These are phyloP conservation scores for Periconia macrospinosa DNA, from an alignment of 2,329 filamentous ascomycete species.

Conservation along the genomic window DNA sequence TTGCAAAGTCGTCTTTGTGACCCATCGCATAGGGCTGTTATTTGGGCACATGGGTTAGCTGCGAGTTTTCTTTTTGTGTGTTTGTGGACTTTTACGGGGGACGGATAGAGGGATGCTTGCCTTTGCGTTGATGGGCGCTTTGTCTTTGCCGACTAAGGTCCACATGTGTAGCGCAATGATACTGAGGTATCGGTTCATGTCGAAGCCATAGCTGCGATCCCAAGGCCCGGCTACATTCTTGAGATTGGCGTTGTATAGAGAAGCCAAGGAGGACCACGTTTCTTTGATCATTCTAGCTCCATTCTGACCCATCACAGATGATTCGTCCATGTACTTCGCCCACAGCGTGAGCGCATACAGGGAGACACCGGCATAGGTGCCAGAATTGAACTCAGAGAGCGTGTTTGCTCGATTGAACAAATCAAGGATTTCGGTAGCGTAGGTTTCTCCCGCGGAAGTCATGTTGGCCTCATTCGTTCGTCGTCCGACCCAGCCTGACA, in stretches of 20 bases:
- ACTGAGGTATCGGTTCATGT: slow-evolving; percentile 65
- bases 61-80: background rate
- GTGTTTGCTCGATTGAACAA: slow-evolving; percentile 60
- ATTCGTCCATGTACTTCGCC: slow-evolving; percentile 60
- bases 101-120: slow-evolving; percentile 12
- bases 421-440: slow-evolving; percentile 59
- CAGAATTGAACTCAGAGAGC: slow-evolving; percentile 64
- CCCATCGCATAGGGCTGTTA: slow-evolving; percentile 56
- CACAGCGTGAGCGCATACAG: slow-evolving; percentile 62
- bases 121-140: slow-evolving; percentile 37
- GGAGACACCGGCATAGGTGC: slow-evolving; percentile 65
- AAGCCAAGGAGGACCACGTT: slow-evolving; percentile 56
- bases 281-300: slow-evolving; percentile 55
- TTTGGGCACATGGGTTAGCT: slow-evolving; percentile 3
- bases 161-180: slow-evolving; percentile 63
- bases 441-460: slow-evolving; percentile 59
- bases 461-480: slow-evolving; percentile 60
- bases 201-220: slow-evolving; percentile 65
- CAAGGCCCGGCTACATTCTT: slow-evolving; percentile 66
- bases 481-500: slow-evolving; percentile 61
- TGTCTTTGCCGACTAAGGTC: slow-evolving; percentile 56
- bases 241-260: slow-evolving; percentile 61
- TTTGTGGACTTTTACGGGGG: background rate
- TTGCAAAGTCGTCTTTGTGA: slow-evolving; percentile 62
- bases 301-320: slow-evolving; percentile 57